These are phyloP conservation scores for Oxalis stricta DNA, from an alignment of 441 rosid species.

Conservation along the genomic window DNA sequence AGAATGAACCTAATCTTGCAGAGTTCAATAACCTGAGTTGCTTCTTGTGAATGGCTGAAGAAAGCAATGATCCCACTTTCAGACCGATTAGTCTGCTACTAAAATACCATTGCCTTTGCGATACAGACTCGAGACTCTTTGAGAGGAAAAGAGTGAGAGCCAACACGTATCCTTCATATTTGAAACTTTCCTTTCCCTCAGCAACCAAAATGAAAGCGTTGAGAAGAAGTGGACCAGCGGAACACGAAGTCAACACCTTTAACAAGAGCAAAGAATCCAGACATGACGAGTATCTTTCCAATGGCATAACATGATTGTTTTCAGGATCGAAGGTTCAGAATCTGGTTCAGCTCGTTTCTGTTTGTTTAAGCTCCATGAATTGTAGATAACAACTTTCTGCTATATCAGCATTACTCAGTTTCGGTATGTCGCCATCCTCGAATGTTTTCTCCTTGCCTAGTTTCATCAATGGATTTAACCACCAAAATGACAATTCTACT, in stretches of 20 bases:
- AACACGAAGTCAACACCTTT: constrained; percentile 57
- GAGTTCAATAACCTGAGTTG: constrained; percentile 72
- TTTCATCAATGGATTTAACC: constrained; percentile 78
- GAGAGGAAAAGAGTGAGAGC: constrained; percentile 46
- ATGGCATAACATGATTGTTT: constrained; percentile 48
- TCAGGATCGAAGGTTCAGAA: constrained; percentile 42
- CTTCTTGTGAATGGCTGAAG: constrained; percentile 77
- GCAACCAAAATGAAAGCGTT: constrained; percentile 82
- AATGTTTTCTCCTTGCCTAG: constrained; percentile 56
- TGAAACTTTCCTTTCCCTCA: constrained; percentile 53
- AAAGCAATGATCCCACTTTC: constrained; percentile 65
- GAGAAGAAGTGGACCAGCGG: constrained; percentile 82
- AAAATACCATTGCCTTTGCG: constrained; percentile 92
- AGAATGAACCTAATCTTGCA: constrained; percentile 58
- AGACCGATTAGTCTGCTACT: constrained; percentile 72
- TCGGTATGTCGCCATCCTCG: constrained; percentile 60
- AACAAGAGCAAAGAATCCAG: constrained; percentile 82
- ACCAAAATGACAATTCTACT: constrained; percentile 69
- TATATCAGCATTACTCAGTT: constrained; percentile 35
- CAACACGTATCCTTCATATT: constrained; percentile 71
- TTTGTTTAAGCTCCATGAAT: constrained; percentile 42
- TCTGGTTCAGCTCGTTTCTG: constrained; percentile 32
- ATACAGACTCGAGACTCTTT: constrained; percentile 63
- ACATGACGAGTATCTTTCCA: constrained; percentile 51
- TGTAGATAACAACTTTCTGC: constrained; percentile 58